phyloP scores from a whole-genome alignment of 2,329 filamentous ascomycete genomes.

The Ustilaginoidea virens region DNA sequence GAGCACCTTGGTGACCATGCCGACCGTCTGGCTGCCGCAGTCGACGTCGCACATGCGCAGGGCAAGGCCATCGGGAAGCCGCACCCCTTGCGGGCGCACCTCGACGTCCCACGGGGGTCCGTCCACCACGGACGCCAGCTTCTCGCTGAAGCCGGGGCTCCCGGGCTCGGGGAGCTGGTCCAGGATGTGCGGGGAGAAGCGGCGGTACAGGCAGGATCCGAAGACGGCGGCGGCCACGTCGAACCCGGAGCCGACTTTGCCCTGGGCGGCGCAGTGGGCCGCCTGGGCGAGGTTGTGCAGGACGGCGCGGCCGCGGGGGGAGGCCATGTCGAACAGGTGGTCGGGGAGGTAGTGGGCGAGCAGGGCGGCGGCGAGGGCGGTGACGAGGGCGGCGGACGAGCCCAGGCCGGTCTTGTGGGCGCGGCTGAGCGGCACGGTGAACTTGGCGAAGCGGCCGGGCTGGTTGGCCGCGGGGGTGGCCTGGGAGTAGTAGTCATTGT shows the following conservation, averaged over 20 bases:
- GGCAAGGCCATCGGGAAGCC: slow-evolving; percentile 56
- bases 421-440: slow-evolving; percentile 56
- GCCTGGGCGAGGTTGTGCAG: slow-evolving; percentile 91
- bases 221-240: slow-evolving; percentile 89
- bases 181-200: slow-evolving; percentile 76
- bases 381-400: slow-evolving; percentile 87
- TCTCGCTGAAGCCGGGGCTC: slow-evolving; percentile 46
- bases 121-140: slow-evolving; percentile 52
- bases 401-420: slow-evolving; percentile 95
- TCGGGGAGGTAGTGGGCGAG: slow-evolving; percentile 58
- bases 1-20: slow-evolving; percentile 89
- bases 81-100: slow-evolving; percentile 52
- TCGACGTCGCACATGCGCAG: slow-evolving; percentile 93
- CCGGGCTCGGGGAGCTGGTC: slow-evolving; percentile 50
- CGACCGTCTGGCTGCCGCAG: slow-evolving; percentile 81
- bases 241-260: slow-evolving; percentile 91
- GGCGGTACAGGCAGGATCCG: slow-evolving; percentile 76
- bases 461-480: slow-evolving; percentile 15
- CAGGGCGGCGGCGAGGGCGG: slow-evolving; percentile 64
- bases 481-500: slow-evolving; percentile 91
- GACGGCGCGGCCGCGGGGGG: slow-evolving; percentile 36
- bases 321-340: slow-evolving; percentile 38
- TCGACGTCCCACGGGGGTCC: slow-evolving; percentile 64
- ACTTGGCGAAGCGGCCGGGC: slow-evolving; percentile 53
- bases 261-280: slow-evolving; percentile 88